Conservation (phyloP, 345 rosid genomes). For the Eucalyptus globulus region DNA sequence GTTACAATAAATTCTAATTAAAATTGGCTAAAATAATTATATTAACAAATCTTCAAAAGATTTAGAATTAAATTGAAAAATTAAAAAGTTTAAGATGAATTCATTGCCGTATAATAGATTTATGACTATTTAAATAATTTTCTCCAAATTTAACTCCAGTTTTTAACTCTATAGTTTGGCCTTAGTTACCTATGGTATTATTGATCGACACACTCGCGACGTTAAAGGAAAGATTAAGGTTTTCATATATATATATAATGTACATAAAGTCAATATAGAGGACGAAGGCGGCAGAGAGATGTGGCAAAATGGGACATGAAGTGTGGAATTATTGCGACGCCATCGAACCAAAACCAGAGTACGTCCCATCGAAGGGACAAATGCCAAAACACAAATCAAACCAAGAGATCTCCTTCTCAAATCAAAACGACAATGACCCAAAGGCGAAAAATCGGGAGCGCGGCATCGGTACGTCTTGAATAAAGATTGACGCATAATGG, state of each 20-base stretch:
- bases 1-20: fast-evolving
- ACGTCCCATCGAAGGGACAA: not conserved
- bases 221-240: not conserved
- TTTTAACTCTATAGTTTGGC: not conserved
- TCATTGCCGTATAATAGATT: fast-evolving
- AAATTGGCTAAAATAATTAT: not conserved
- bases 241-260: not conserved
- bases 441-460: not conserved
- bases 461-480: not conserved
- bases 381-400: not conserved
- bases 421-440: not conserved
- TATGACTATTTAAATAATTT: not conserved
- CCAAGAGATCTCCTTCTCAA: not conserved
- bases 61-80: not conserved
- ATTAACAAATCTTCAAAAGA: not conserved
- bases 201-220: not conserved
- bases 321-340: not conserved
- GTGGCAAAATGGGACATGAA: not conserved
- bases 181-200: not conserved
- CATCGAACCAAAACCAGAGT: not conserved
- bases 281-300: not conserved
- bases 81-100: not conserved
- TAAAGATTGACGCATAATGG: not conserved
- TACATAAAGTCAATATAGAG: not conserved
- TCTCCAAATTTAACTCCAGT: not conserved